These are phyloP conservation scores for Plasmodium relictum DNA, from an alignment of 169 alveolate genomes.

Conservation along the genomic window DNA sequence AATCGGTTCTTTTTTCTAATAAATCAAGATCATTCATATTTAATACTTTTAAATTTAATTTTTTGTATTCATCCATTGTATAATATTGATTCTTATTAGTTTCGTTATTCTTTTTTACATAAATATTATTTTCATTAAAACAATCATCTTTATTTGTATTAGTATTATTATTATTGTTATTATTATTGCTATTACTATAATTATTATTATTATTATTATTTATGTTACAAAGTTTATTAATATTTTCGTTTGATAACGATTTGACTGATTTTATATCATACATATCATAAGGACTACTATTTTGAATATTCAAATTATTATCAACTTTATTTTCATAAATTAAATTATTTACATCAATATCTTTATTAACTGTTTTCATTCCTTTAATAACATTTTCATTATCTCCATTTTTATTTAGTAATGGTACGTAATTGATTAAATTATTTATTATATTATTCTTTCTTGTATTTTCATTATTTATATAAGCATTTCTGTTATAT, in stretches of 20 bases:
- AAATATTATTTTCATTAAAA: not conserved
- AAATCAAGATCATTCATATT: not conserved
- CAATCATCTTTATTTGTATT: not conserved
- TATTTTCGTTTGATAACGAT: constrained; percentile 48
- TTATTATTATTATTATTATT: not conserved
- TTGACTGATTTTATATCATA: constrained; percentile 35
- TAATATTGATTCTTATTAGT: not conserved
- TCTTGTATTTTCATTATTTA: no score
- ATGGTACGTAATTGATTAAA: no score
- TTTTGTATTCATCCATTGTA: constrained; percentile 10
- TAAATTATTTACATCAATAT: no score
- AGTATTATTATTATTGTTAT: not conserved
- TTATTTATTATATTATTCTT: no score
- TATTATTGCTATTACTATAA: no score
- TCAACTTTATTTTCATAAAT: not conserved
- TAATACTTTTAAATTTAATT: constrained; percentile 11
- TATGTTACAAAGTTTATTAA: constrained; percentile 1
- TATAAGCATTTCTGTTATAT: no score
- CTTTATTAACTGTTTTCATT: no score
- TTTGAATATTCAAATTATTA: not conserved
- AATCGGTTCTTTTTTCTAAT: constrained; percentile 3
- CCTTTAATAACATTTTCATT: no score
- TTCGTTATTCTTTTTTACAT: not conserved
- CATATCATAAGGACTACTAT: constrained; percentile 20
- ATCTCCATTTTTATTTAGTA: no score